Percentiles rank a stretch among this genome's conserved stretches.
These are phyloP conservation scores for Nakazawaea populi DNA, from an alignment of 805 yeast genomes.

Conservation along the genomic window DNA sequence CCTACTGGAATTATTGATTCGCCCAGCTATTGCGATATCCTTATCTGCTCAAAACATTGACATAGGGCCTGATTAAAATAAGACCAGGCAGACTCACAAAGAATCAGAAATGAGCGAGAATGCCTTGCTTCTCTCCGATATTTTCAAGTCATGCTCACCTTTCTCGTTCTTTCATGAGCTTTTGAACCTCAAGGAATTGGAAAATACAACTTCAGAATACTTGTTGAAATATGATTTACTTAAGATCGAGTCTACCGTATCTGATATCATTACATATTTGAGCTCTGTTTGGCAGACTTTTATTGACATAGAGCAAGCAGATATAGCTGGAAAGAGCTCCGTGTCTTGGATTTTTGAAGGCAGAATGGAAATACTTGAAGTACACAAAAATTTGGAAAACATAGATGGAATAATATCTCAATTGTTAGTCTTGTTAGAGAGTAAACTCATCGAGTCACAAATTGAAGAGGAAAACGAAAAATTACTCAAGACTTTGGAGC, in stretches of 20 bases:
- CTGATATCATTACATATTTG: slow-evolving; percentile 18
- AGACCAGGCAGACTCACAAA: neutral
- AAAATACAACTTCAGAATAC: slow-evolving; percentile 9
- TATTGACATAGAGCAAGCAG: slow-evolving; percentile 6
- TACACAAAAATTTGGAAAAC: slow-evolving; percentile 23
- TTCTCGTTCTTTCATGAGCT: slow-evolving; percentile 13
- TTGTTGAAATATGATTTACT: slow-evolving; percentile 10
- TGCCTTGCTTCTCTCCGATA: slow-evolving; percentile 11
- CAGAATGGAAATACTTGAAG: slow-evolving; percentile 23
- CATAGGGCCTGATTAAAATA: too few relatives aligned
- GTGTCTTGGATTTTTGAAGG: slow-evolving; percentile 28
- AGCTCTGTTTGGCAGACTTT: slow-evolving; percentile 20
- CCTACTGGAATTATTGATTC: too few relatives aligned
- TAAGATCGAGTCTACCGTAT: slow-evolving; percentile 21
- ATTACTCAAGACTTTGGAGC: slow-evolving; percentile 20
- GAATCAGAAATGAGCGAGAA: slow-evolving; percentile 7
- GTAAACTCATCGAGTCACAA: slow-evolving; percentile 14
- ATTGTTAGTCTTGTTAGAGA: slow-evolving; percentile 29
- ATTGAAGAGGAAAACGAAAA: slow-evolving; percentile 7
- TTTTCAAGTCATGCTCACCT: slow-evolving; percentile 9
- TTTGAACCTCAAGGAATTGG: slow-evolving; percentile 17
- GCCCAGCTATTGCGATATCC: too few relatives aligned
- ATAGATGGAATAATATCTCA: slow-evolving; percentile 30
- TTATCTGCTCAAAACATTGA: too few relatives aligned
- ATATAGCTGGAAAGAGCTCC: slow-evolving; percentile 7